Base-by-base conservation (phyloP, 257 asterid genomes). In the Coffea canephora region DNA sequence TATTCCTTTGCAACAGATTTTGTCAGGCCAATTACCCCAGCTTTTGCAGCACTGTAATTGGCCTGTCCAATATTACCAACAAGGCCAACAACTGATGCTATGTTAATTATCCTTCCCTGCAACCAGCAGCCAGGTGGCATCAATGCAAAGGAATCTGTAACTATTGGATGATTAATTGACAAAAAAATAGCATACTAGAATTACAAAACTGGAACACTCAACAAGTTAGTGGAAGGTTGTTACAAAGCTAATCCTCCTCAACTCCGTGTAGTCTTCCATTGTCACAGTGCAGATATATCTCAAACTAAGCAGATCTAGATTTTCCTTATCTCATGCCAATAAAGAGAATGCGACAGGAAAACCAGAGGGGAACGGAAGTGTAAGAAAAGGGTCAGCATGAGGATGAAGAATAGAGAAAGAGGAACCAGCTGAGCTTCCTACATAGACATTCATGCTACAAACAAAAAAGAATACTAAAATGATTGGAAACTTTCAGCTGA, bases 21-120 rank as follows among this genome's bases (percentile, higher is more conserved):
- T 23, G 97, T 96, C 66, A 96, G 85, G 76, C 99, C 99, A 87
- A 96, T 91, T 39, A 96, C 97, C 70, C 98, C 98, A 11, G 98
- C 99, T 89, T 96, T 94, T 84, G 98, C 98, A 71, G 99, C 98
- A 85, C 97, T 91, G 52, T 96, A 96, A 83, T 96, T 96, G 85
- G 98, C 96, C 90, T 96, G 98, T 69, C 99, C 98, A 75, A 85
- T 87, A 85, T 96, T 96, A 82, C 99, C 98, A 81, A 90, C 92
- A 41, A 96, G 95, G 82, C 99, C 99, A 74, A 96, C 98, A 65
- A 96, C 97, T 9, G 99, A 94, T 55, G 99, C 88, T 66, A 96
- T 90, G 83, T 96, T 96, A 71, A 96, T 92, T 80, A 96, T 92
- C 87, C 97, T 92, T 85, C 98, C 98, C 99, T 94, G 86, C 82